Base-by-base conservation (phyloP, 1,139 yeast species). In the Pneumocystis carinii region DNA sequence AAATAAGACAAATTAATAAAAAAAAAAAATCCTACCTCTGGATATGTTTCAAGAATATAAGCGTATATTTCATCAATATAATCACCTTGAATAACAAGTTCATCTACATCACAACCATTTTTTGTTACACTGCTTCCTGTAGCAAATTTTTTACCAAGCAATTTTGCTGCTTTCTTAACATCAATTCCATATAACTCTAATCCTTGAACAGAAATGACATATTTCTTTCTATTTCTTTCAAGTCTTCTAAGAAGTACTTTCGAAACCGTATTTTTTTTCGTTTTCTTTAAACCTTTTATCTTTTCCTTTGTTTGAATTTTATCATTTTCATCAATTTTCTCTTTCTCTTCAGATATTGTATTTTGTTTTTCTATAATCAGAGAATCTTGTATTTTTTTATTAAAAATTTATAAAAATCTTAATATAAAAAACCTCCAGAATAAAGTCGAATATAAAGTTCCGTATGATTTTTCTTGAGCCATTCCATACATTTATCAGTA, bases 111-210 rank as follows among this genome's bases (percentile, higher is more conserved):
- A 69, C 90, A 97, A 12, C 85, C 92, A 67, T 85, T 86, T 76
- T 90, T 90, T 8, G 90, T 85, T n/a, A 90, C 96, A 59, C 94
- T 84, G 35, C 97, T 94, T 61, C 98, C 98, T 2, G 97, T 90
- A 29, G 98, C 98, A 73, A 90, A 92, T 74, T 88, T 89, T 56
- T 94, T 85, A 0, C 97, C 95, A 75, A 92, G 89, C 0, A 90
- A 85, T 78, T 92, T 92, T 60, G 96, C 87, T 69, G 89, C 79
- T 72, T 90, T 90, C 78, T 92, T 92, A 81, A 88, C 80, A 72
- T 90, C 97, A 67, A 89, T 83, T 15, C 72, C 92, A 73, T 89
- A 86, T 60, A 90, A 89, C 72, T 90, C 97, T 67, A 90, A 79
- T 29, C 97, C 97, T 19, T 87, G 81, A 64, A 90, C 85, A 39